These are phyloP conservation scores for Fusarium cyanostomum DNA, from an alignment of 2,329 filamentous ascomycete genomes.

Conservation along the genomic window DNA sequence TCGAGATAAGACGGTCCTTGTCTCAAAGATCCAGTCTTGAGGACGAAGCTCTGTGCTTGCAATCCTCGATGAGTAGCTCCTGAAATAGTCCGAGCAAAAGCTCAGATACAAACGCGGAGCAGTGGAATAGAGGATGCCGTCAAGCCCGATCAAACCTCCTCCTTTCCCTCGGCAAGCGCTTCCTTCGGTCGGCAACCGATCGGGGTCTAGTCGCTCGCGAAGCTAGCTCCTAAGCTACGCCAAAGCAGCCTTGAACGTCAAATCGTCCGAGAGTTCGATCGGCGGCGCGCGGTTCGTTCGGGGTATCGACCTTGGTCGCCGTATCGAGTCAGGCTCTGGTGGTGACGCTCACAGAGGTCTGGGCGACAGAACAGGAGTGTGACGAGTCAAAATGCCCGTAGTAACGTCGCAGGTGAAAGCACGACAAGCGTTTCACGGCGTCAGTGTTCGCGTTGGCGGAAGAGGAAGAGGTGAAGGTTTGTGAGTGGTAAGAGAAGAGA, in stretches of 20 bases:
- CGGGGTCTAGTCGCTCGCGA: conserved; percentile 14
- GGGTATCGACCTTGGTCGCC: neutral
- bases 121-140: conserved; percentile 29
- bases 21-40: conserved; percentile 49
- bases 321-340: conserved; percentile 17
- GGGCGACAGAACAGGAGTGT: conserved; percentile 7
- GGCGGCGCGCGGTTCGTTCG: neutral
- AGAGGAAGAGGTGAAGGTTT: neutral
- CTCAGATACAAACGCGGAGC: conserved; percentile 36
- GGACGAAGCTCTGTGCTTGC: conserved; percentile 74
- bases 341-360: conserved; percentile 4
- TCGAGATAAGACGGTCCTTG: conserved; percentile 35
- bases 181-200: conserved; percentile 22
- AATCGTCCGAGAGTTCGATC: neutral
- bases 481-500: conserved; percentile 8
- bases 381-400: neutral
- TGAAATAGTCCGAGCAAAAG: conserved; percentile 21
- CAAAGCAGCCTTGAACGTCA: neutral
- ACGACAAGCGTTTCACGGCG: neutral
- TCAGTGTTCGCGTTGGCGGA: neutral
- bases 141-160: conserved; percentile 33
- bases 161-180: conserved; percentile 27
- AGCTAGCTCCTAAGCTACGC: conserved; percentile 1
- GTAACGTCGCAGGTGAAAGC: neutral
- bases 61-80: conserved; percentile 43